Conservation (phyloP, 371 early-diverging fungal genomes). For the Zychaea mexicana region DNA sequence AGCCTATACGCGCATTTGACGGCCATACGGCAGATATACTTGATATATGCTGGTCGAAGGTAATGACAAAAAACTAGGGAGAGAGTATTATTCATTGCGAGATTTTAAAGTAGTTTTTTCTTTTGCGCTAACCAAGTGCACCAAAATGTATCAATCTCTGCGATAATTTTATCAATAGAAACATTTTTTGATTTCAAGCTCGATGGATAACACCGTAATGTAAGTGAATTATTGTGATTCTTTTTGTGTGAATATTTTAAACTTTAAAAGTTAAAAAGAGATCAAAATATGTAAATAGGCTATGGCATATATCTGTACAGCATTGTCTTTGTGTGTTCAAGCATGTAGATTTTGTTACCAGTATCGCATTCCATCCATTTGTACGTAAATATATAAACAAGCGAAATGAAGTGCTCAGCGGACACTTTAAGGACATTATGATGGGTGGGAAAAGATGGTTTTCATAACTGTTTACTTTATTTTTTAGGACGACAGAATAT, state of each 20-base stretch:
- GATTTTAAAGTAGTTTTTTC: neutral
- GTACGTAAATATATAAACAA: slow-evolving; percentile 16
- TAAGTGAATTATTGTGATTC: slow-evolving; percentile 13
- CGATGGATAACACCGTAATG: slow-evolving; percentile 82
- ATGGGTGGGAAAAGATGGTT: too few relatives aligned
- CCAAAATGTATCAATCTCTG: too few relatives aligned
- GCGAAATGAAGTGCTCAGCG: neutral
- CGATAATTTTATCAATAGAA: too few relatives aligned
- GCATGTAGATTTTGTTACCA: slow-evolving; percentile 79
- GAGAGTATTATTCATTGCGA: neutral
- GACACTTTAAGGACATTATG: too few relatives aligned
- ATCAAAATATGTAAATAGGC: slow-evolving; percentile 30
- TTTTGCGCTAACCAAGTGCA: too few relatives aligned
- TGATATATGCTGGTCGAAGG: slow-evolving; percentile 85
- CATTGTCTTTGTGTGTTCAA: slow-evolving; percentile 80
- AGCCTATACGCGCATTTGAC: slow-evolving; percentile 65
- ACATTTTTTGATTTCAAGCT: slow-evolving; percentile 80
- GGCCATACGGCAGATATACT: slow-evolving; percentile 78
- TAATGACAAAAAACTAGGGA: slow-evolving; percentile 2
- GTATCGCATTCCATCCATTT: slow-evolving; percentile 82
- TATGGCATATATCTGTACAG: slow-evolving; percentile 79
- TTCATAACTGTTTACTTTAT: neutral
- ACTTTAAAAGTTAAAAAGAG: too few relatives aligned
- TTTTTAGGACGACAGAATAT: slow-evolving; percentile 75
- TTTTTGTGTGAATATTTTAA: neutral